Evolutionary conservation across 176 grass and related monocot species (phyloP), one percentile per base, ranked within the genome.

Genomic region (Ananas comosus): DNA sequence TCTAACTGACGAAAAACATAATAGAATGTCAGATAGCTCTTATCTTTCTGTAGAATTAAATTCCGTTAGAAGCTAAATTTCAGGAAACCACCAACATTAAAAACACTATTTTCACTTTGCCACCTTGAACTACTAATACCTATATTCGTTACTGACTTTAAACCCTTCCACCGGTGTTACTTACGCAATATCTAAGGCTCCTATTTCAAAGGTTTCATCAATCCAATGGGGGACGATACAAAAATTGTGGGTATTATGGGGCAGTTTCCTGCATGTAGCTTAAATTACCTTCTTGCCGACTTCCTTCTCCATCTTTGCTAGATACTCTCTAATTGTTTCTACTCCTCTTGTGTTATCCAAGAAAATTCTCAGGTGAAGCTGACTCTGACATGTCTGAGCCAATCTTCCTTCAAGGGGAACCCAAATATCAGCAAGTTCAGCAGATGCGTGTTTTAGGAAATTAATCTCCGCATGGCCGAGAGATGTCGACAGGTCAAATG

Each of bases 231-330:
- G 33, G 33, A 42, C 6, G 33, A 42, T 42, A 42, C 33, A 4
- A 42, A 42, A 42, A 6, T 42, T 42, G 33, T 42, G 33, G 33
- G 5, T 42, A 42, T 42, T 42, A 42, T 42, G 33, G 33, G 5
- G 33, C 33, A 42, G 33, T 42, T 42, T 42, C 33, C 33, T 42
- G 33, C 6, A 49, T 23, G 1, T 21, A 3, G 22, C 25, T 18
- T 25, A 42, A 48, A 6, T 48, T 87, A 97, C 89, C 85, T 97
- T 97, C 59, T 89, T 90, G 25, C 86, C 93, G 11, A 97, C 93
- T 85, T 97, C 83, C 64, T 87, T 97, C 74, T 90, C 86, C 93
- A 97, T 87, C 77, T 87, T 97, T 29, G 53, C 75, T 51, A 97
- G 57, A 77, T 92, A 97, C 1, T 87, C 85, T 74, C 64, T 83